phyloP scores from a whole-genome alignment of 768 basidiomycete species.

The Asterophora parasitica region DNA sequence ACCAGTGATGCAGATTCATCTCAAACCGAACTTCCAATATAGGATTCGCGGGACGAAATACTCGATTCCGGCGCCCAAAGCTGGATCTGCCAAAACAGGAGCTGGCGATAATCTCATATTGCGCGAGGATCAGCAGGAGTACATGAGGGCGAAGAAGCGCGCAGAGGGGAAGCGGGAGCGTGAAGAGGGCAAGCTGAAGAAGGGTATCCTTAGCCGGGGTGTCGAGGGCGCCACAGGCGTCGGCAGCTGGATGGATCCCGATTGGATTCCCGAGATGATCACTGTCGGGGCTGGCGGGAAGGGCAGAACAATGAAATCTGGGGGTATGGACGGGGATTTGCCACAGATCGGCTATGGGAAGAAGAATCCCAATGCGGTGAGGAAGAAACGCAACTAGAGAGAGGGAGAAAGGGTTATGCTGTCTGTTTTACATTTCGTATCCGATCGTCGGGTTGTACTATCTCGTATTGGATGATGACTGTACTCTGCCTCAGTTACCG shows the following conservation, averaged over 20 bases:
- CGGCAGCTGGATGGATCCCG: conserved; percentile 92
- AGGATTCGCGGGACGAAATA: conserved; percentile 87
- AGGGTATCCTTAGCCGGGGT: conserved; percentile 48
- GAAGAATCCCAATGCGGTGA: conserved; percentile 82
- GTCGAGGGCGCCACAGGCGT: conserved; percentile 45
- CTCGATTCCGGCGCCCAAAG: conserved; percentile 86
- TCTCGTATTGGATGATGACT: conserved; percentile 11
- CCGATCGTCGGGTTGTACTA: conserved; percentile 9
- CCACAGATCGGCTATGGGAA: conserved; percentile 84
- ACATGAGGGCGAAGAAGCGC: conserved; percentile 73
- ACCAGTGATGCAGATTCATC: conserved; percentile 79
- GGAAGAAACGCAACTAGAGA: conserved; percentile 52
- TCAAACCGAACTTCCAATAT: conserved; percentile 96
- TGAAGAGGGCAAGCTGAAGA: conserved; percentile 73
- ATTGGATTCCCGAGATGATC: conserved; percentile 86
- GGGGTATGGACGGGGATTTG: conserved; percentile 61
- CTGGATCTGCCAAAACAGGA: conserved; percentile 82
- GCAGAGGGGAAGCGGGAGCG: conserved; percentile 70
- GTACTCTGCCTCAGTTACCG: conserved; percentile 46
- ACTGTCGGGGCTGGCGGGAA: conserved; percentile 65
- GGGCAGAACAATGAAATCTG: conserved; percentile 48
- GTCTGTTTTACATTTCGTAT: conserved; percentile 15
- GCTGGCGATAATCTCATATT: conserved; percentile 80
- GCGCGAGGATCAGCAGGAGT: conserved; percentile 90
- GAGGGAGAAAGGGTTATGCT: conserved; percentile 7